Evolutionary conservation across 2,329 filamentous ascomycete species (phyloP).

Genomic region (Drechmeria coniospora): DNA sequence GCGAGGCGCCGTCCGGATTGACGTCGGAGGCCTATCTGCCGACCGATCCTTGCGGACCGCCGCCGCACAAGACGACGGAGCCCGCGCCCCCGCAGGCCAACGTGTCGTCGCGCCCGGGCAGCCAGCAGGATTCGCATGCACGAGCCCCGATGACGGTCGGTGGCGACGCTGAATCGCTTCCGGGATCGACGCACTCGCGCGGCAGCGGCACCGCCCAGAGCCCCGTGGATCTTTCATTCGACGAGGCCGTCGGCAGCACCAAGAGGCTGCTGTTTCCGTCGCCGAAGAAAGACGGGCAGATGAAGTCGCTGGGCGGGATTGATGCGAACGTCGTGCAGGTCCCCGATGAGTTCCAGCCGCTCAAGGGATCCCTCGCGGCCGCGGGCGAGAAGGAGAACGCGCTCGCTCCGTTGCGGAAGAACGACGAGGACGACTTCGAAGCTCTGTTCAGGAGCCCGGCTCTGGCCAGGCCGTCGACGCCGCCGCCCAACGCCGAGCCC

Average conservation of each 20-base stretch:
- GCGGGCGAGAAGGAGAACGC: constrained; percentile 30
- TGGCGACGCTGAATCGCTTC: constrained; percentile 9
- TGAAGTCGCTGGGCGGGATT: constrained; percentile 45
- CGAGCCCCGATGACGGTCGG: not conserved
- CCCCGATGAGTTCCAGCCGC: constrained; percentile 18
- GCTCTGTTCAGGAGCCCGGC: constrained; percentile 50
- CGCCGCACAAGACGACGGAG: constrained; percentile 24
- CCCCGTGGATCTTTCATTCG: constrained; percentile 37
- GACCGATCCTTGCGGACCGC: constrained; percentile 36
- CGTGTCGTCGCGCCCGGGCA: constrained; percentile 5
- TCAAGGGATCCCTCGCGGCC: constrained; percentile 12
- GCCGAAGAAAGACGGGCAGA: constrained; percentile 48
- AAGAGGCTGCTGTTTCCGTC: constrained; percentile 64
- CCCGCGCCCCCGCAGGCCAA: constrained; percentile 11
- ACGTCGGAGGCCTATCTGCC: constrained; percentile 39
- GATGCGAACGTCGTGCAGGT: constrained; percentile 36
- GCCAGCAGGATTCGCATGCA: constrained; percentile 1
- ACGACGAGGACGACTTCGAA: constrained; percentile 38
- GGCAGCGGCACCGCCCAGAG: constrained; percentile 40
- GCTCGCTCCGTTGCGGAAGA: constrained; percentile 7
- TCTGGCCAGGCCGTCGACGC: constrained; percentile 31
- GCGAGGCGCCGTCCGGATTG: constrained; percentile 25
- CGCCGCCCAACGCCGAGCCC: constrained; percentile 29
- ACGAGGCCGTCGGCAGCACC: constrained; percentile 37
- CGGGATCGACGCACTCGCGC: constrained; percentile 36